Percentiles rank a stretch among this genome's conserved stretches.
phyloP scores from a whole-genome alignment of 1,139 yeast species.

The Blastobotrys indianensis region DNA sequence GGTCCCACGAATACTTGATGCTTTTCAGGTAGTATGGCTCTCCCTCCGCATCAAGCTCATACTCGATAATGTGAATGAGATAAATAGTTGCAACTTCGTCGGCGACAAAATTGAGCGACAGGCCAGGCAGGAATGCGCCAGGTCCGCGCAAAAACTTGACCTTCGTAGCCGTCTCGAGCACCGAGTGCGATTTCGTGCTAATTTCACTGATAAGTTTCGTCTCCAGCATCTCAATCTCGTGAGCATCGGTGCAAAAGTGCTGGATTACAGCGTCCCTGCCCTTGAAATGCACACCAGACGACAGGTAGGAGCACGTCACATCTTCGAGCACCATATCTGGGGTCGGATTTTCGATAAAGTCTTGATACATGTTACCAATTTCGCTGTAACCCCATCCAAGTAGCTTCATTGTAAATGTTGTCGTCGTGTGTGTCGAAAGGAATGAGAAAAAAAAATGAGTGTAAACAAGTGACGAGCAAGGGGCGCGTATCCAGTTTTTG shows the following conservation, averaged over 20 bases:
- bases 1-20: constrained; percentile 29
- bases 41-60: constrained; percentile 3
- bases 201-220: constrained; percentile 21
- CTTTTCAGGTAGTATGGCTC: constrained; percentile 14
- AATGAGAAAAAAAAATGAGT: no score
- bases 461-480: neutral
- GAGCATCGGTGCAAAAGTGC: constrained; percentile 18
- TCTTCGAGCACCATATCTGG: constrained; percentile 1
- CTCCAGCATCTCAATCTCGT: constrained; percentile 18
- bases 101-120: constrained; percentile 27
- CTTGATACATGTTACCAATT: no score
- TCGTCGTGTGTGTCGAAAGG: no score
- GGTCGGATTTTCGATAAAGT: neutral
- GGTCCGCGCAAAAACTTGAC: constrained; percentile 27
- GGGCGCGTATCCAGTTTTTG: neutral
- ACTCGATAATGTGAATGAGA: constrained; percentile 23
- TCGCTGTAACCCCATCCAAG: no score
- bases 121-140: constrained; percentile 27
- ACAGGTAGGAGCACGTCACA: constrained; percentile 22
- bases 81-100: constrained; percentile 25
- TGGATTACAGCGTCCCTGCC: constrained; percentile 20
- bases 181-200: constrained; percentile 18
- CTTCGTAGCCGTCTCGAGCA: constrained; percentile 24
- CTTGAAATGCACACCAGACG: constrained; percentile 21
- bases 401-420: no score